Base-by-base conservation (phyloP, 164 flowering plant species). In the Vitis cinerea region DNA sequence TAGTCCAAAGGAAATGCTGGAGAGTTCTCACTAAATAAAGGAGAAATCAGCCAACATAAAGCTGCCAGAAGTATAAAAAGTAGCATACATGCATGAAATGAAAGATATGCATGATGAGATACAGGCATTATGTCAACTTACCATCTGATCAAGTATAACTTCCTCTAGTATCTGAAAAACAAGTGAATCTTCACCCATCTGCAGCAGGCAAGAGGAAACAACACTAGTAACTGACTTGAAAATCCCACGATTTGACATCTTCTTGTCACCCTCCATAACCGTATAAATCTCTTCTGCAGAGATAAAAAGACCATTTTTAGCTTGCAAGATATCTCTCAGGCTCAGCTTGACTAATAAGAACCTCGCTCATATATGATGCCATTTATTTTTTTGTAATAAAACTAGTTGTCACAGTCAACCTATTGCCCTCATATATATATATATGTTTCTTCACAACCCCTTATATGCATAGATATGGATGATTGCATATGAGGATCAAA, bases 121-220 rank as follows among this genome's bases (percentile, higher is more conserved):
- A 49, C 61, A 11, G 37, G 50, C 10, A 62, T 50, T 44, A 51
- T 6, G 61, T 50, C 19, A 74, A 71, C 90, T 73, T 68, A 91
- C 97, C 37, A 88, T 73, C 67, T 79, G 84, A 69, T 81, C 83
- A 71, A 87, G 37, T 58, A 85, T 66, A 56, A 79, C 59, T 73
- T 75, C 82, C 81, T 92, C 91, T 49, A 90, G 61, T 58, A 90
- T 84, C 72, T 77, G 82, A 62, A 86, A 72, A 74, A 94, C 74
- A 68, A 88, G 81, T 64, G 83, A 63, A 64, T 64, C 63, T 70
- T 94, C 97, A 58, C 98, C 97, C 71, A 94, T 86, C 76, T 83
- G 82, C 30, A 77, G 70, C 77, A 94, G 72, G 75, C 69, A 81
- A 58, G 94, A 86, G 78, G 87, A 84, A 53, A 90, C 79, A 65